Evolutionary conservation across 129 eudicot species (phyloP), one percentile per base, ranked within the genome.

Genomic region (Tagetes patula): DNA sequence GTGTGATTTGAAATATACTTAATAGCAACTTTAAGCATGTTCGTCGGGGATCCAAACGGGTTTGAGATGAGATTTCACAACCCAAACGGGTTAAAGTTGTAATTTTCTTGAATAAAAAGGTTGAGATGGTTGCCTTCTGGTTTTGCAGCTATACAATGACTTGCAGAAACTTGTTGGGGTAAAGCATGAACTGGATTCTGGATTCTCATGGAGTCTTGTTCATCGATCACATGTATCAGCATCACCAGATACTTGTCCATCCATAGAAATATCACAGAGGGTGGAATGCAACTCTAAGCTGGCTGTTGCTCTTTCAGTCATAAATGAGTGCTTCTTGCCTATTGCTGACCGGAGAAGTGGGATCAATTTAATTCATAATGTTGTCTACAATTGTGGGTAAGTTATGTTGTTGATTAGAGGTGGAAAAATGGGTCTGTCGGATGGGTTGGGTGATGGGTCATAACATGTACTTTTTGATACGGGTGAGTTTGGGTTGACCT

Each of bases 251-350:
- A 14, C 74, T 13, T 70, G 34, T 6, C 74, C 84, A 10, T 83
- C 81, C 14, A 79, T 67, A 65, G 94, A 85, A 69, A 76, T 77
- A 69, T 59, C 96, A 66, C 94, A 81, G 69, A 90, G 77, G 75
- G 94, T 90, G 79, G 99, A 95, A 82, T 88, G 96, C 87, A 95
- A 95, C 78, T 87, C 99, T 45, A 95, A 95, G 84, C 85, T 95
- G 62, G 99, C 96, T 78, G 88, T 95, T 80, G 97, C 99, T 42
- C 87, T 79, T 32, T 79, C 93, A 55, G 86, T 95, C 54, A 90
- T 95, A 86, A 87, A 90, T 53, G 99, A 95, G 80, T 95, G 99
- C 68, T 95, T 95, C 79, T 55, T 95, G 82, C 97, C 99, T 46
- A 82, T 95, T 40, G 45, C 75, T 69, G 99, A 95, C 72, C 75